Evolutionary conservation across 306 rosid species (phyloP).

Genomic region (Datisca glomerata): DNA sequence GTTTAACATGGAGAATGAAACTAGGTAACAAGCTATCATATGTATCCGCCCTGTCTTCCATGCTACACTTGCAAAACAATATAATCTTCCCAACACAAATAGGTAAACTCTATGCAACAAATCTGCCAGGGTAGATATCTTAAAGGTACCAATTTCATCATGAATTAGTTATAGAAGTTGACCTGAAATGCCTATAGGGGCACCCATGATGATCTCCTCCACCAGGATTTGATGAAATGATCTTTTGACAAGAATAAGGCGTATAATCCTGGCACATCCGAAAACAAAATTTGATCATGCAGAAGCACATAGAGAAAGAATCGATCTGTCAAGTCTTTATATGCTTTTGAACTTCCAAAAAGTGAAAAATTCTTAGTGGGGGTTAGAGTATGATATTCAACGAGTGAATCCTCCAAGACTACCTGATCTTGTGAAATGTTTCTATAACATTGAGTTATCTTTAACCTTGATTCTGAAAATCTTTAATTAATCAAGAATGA

Average conservation of each 20-base stretch:
- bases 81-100: not conserved
- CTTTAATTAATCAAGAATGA: too few relatives aligned
- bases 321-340: not conserved
- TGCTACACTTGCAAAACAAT: not conserved
- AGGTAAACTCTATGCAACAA: not conserved
- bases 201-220: constrained; percentile 98
- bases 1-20: too few relatives aligned
- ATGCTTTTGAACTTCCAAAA: not conserved
- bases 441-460: too few relatives aligned
- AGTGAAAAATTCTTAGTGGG: not conserved
- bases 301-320: not conserved
- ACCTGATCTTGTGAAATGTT: too few relatives aligned
- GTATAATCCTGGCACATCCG: constrained; percentile 67
- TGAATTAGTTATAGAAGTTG: constrained; percentile 6
- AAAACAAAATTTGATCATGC: constrained; percentile 3
- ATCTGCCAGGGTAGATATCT: not conserved
- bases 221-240: constrained; percentile 76
- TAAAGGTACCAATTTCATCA: not conserved
- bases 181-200: constrained; percentile 98
- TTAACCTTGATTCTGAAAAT: too few relatives aligned
- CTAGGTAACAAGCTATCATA: too few relatives aligned
- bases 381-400: too few relatives aligned
- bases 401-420: too few relatives aligned
- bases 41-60: too few relatives aligned
- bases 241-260: constrained; percentile 74